phyloP scores from a whole-genome alignment of 306 rosid species.

The Luffa acutangula region DNA sequence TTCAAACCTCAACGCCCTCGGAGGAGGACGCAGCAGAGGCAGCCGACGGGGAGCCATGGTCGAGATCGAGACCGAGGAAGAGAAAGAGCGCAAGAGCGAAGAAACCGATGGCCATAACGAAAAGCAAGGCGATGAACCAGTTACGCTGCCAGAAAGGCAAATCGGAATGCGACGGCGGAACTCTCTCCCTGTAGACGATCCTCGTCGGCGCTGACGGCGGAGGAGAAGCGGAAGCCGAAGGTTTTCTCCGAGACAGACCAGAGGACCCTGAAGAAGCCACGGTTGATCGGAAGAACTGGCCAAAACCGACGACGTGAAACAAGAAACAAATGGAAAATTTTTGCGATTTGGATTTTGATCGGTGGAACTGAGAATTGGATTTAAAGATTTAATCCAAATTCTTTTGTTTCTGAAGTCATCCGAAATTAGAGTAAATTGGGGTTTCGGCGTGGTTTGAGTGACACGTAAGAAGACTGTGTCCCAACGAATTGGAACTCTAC shows the following conservation, averaged over 20 bases:
- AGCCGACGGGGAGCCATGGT: conserved; percentile 32
- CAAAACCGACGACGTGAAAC: conserved; percentile 6
- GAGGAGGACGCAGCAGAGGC: conserved; percentile 51
- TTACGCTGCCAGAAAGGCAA: conserved; percentile 80
- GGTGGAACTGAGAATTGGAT: neutral
- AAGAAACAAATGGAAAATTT: neutral
- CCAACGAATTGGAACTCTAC: neutral
- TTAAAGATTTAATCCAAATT: neutral
- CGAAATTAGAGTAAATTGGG: neutral
- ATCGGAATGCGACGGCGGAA: conserved; percentile 39
- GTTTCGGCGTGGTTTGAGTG: neutral
- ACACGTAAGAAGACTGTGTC: neutral
- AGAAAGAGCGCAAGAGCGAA: conserved; percentile 68
- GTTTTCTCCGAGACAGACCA: conserved; percentile 70
- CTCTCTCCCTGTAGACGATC: conserved; percentile 48
- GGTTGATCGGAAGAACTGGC: conserved; percentile 36
- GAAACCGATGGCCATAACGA: conserved; percentile 75
- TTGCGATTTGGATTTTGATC: neutral
- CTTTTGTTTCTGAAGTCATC: neutral
- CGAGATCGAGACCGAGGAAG: conserved; percentile 56
- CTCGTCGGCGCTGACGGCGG: conserved; percentile 39
- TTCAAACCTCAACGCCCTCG: conserved; percentile 81
- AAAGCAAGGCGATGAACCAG: conserved; percentile 78
- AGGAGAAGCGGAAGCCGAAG: conserved; percentile 35
- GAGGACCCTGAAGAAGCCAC: conserved; percentile 95